Conservation (phyloP, 2,329 filamentous ascomycete genomes). For the Torrubiellomyces zombiae region DNA sequence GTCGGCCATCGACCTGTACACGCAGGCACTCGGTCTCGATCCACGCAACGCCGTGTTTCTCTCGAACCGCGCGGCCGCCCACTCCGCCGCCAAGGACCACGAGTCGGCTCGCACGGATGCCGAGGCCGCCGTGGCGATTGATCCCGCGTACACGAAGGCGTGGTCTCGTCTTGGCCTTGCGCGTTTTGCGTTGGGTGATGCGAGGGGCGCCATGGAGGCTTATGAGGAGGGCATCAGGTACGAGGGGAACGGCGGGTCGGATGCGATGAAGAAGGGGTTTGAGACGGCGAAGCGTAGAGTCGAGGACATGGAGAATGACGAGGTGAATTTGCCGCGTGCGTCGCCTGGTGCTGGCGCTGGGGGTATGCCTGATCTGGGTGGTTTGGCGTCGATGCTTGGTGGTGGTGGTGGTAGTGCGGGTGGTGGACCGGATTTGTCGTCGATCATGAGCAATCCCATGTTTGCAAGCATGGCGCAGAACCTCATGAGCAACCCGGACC, state of each 20-base stretch:
- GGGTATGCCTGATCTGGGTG: slow-evolving; percentile 55
- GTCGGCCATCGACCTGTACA: slow-evolving; percentile 71
- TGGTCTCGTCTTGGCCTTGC: slow-evolving; percentile 91
- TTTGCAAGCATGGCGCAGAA: slow-evolving; percentile 95
- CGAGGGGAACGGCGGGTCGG: slow-evolving; percentile 84
- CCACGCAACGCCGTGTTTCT: slow-evolving; percentile 91
- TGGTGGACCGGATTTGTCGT: slow-evolving; percentile 59
- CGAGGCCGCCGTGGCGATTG: slow-evolving; percentile 72
- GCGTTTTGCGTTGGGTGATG: slow-evolving; percentile 79
- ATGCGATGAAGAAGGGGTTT: slow-evolving; percentile 93
- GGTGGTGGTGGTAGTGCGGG: slow-evolving; percentile 41
- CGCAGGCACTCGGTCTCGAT: slow-evolving; percentile 63
- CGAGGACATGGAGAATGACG: slow-evolving; percentile 53
- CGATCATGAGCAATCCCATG: slow-evolving; percentile 96
- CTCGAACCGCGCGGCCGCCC: slow-evolving; percentile 89
- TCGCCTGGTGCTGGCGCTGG: slow-evolving; percentile 35
- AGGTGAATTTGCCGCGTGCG: slow-evolving; percentile 22
- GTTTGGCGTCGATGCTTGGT: slow-evolving; percentile 57
- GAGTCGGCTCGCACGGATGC: slow-evolving; percentile 72
- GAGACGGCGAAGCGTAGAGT: slow-evolving; percentile 84
- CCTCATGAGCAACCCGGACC: slow-evolving; percentile 89
- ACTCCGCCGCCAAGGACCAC: slow-evolving; percentile 73
- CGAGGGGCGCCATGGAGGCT: slow-evolving; percentile 83
- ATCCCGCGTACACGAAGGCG: slow-evolving; percentile 91
- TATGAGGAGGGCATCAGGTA: slow-evolving; percentile 86